A percentile compares a stretch with the other conserved stretches of the same genome.
Evolutionary conservation across 208 protist genomes (phyloP).

Genomic region (Leishmania aethiopica): DNA sequence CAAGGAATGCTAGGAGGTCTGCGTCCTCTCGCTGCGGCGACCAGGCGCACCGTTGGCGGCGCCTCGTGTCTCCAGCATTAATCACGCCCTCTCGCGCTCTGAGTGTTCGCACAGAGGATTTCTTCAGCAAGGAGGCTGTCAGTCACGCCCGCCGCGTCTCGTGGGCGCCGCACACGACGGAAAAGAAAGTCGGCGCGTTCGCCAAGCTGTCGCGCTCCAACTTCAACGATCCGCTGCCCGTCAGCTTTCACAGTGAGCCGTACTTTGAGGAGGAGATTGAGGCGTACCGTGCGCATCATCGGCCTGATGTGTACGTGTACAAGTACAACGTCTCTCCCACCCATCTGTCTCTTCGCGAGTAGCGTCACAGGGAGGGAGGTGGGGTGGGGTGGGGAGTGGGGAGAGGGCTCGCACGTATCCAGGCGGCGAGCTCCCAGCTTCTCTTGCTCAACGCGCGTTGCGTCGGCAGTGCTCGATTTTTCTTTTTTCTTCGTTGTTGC

Average conservation of each 20-base stretch:
- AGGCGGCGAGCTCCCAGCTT: not conserved
- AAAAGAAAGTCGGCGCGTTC: constrained; percentile 88
- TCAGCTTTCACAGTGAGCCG: constrained; percentile 75
- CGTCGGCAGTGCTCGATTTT: not conserved
- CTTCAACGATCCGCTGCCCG: constrained; percentile 79
- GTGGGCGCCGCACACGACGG: constrained; percentile 91
- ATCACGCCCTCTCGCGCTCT: constrained; percentile 32
- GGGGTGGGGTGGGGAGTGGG: not conserved
- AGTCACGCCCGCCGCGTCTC: constrained; percentile 89
- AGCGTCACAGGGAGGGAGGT: not conserved
- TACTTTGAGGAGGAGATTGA: constrained; percentile 90
- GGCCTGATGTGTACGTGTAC: constrained; percentile 91
- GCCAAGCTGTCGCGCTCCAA: constrained; percentile 90
- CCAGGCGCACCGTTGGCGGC: too few relatives aligned
- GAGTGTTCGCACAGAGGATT: constrained; percentile 87
- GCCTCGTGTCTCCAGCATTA: not conserved
- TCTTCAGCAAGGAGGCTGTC: constrained; percentile 89
- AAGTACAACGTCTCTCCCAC: constrained; percentile 89
- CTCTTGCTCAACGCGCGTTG: not conserved
- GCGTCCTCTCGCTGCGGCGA: not conserved
- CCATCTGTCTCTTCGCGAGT: constrained; percentile 83
- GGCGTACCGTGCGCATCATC: constrained; percentile 79
- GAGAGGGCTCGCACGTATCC: not conserved
- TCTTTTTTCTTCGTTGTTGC: not conserved
- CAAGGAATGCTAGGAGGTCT: not conserved